Conservation (phyloP, 257 asterid genomes). For the Plantago elongata region DNA sequence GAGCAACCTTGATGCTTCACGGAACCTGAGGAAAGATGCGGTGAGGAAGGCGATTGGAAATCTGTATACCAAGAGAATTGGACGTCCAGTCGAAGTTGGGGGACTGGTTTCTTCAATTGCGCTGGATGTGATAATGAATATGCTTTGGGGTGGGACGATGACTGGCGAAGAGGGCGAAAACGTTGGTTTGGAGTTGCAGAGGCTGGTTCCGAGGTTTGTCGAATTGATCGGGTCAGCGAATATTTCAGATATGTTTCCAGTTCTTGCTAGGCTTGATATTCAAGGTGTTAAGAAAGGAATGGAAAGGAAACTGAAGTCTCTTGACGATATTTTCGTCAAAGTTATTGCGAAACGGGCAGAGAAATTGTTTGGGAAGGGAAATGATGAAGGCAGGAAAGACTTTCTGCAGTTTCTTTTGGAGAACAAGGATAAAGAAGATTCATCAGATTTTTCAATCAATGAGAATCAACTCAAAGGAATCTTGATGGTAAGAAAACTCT, state of each 20-base stretch:
- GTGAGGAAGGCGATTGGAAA: not conserved
- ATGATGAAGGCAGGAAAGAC: slow-evolving; percentile 2
- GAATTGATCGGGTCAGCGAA: not conserved
- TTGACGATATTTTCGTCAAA: not conserved
- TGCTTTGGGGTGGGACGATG: slow-evolving; percentile 3
- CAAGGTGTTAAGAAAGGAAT: slow-evolving; percentile 8
- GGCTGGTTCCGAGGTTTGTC: not conserved
- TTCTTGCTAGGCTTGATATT: slow-evolving; percentile 6
- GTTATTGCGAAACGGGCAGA: not conserved
- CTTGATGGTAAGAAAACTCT: not conserved
- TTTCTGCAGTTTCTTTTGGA: not conserved
- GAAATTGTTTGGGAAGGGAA: not conserved
- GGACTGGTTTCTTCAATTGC: not conserved
- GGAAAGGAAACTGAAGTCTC: not conserved
- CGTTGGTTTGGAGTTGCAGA: not conserved
- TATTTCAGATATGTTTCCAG: not conserved
- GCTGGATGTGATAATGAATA: not conserved
- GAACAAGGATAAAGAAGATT: not conserved
- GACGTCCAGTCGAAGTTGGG: not conserved
- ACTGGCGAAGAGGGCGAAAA: slow-evolving; percentile 1
- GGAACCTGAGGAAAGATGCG: not conserved
- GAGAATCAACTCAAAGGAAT: slow-evolving; percentile 2
- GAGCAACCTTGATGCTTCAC: slow-evolving; percentile 1
- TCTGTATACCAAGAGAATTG: not conserved
- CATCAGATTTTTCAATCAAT: not conserved